Percentiles rank a stretch among this genome's conserved stretches.
Conservation (phyloP, 2,329 filamentous ascomycete species). For the Fusarium bulbicola region DNA sequence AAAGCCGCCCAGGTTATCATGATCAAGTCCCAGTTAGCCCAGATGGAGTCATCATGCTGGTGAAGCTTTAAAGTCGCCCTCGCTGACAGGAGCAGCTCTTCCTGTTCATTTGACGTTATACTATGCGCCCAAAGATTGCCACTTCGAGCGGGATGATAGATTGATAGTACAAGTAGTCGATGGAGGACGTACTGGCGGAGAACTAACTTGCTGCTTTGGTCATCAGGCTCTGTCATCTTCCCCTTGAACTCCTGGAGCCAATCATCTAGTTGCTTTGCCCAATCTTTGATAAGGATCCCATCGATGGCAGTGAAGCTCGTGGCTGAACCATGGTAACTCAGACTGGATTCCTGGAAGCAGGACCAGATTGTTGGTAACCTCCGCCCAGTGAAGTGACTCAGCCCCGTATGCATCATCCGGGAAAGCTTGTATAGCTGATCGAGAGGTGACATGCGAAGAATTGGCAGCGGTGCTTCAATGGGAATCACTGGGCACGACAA, state of each 20-base stretch:
- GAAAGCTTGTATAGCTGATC: constrained; percentile 12
- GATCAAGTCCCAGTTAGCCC: constrained; percentile 16
- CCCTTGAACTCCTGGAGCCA: constrained; percentile 13
- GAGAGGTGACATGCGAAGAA: not conserved
- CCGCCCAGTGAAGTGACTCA: constrained; percentile 5
- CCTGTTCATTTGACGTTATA: constrained; percentile 9
- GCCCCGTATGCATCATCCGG: constrained; percentile 3
- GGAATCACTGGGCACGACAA: constrained; percentile 5
- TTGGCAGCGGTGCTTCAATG: not conserved
- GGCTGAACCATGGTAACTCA: not conserved
- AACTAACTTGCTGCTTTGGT: constrained; percentile 15
- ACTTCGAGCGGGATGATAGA: constrained; percentile 1
- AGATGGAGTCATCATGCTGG: constrained; percentile 9
- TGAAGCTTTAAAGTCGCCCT: constrained; percentile 1
- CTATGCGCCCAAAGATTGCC: constrained; percentile 7
- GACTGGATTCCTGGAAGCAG: not conserved
- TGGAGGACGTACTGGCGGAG: constrained; percentile 2
- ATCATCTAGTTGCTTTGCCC: constrained; percentile 5
- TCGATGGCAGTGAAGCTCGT: not conserved
- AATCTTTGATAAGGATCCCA: constrained; percentile 1
- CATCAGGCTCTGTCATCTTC: constrained; percentile 2
- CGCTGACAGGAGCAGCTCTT: constrained; percentile 5
- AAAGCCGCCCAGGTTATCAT: constrained; percentile 14
- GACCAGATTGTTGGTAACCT: constrained; percentile 3
- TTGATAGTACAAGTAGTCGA: not conserved